Conservation (phyloP, 768 basidiomycete genomes). For the Termitomyces sp. region DNA sequence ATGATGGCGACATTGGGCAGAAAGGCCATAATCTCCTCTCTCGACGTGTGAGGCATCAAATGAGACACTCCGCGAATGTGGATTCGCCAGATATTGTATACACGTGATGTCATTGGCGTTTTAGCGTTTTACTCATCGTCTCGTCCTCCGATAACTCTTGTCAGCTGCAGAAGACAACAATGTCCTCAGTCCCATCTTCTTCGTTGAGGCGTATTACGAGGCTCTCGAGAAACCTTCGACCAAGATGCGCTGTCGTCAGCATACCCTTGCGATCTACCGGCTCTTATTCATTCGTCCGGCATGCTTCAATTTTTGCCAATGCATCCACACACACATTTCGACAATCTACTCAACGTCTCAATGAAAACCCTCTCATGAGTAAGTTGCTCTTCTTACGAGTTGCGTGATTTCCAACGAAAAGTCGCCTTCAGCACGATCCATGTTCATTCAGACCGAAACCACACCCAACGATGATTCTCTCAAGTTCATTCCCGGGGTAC, state of each 20-base stretch:
- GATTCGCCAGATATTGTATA: neutral
- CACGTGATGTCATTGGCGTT: slow-evolving; percentile 17
- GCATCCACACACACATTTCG: slow-evolving; percentile 19
- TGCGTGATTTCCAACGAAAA: neutral
- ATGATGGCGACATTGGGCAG: slow-evolving; percentile 3
- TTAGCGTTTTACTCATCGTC: slow-evolving; percentile 13
- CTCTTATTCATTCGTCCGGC: slow-evolving; percentile 13
- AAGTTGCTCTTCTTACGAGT: neutral
- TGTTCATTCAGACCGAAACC: slow-evolving; percentile 98
- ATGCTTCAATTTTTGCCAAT: slow-evolving; percentile 21
- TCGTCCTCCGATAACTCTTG: neutral
- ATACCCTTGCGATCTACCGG: neutral
- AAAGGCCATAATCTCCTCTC: slow-evolving; percentile 1
- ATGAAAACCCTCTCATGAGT: slow-evolving; percentile 30
- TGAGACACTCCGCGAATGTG: neutral
- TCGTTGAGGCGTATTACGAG: slow-evolving; percentile 13
- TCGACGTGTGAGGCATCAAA: slow-evolving; percentile 7
- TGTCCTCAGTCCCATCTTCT: slow-evolving; percentile 12
- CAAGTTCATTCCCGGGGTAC: slow-evolving; percentile 93
- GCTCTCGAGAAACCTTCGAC: slow-evolving; percentile 2
- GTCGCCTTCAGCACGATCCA: slow-evolving; percentile 59
- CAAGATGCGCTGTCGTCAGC: neutral
- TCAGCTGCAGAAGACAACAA: slow-evolving; percentile 2
- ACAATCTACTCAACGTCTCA: slow-evolving; percentile 13
- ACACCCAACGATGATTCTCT: slow-evolving; percentile 97